phyloP scores from a whole-genome alignment of 2,329 filamentous ascomycete species.

The Cladosporium velox region DNA sequence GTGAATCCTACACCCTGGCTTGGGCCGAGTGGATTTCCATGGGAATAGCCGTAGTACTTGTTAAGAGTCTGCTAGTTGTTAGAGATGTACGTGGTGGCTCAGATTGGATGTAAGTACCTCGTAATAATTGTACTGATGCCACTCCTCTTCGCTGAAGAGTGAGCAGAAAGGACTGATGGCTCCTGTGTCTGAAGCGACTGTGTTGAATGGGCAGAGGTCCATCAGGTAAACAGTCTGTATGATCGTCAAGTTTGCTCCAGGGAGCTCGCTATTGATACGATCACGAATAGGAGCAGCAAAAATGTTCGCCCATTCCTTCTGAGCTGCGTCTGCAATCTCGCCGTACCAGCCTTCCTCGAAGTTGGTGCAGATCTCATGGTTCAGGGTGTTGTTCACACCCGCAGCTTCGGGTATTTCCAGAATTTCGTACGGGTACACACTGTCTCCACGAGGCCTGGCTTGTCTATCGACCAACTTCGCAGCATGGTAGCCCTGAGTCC shows the following conservation, averaged over 20 bases:
- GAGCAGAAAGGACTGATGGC: slow-evolving; percentile 70
- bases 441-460: slow-evolving; percentile 39
- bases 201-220: slow-evolving; percentile 86
- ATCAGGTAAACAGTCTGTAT: slow-evolving; percentile 71
- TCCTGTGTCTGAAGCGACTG: slow-evolving; percentile 63
- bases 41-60: slow-evolving; percentile 82
- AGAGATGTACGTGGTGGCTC: neutral
- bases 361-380: slow-evolving; percentile 68
- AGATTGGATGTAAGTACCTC: slow-evolving; percentile 28
- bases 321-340: slow-evolving; percentile 52
- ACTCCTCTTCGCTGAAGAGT: slow-evolving; percentile 77
- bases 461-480: slow-evolving; percentile 50
- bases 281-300: slow-evolving; percentile 69
- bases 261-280: slow-evolving; percentile 69
- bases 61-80: slow-evolving; percentile 59
- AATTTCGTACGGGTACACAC: slow-evolving; percentile 56
- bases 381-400: slow-evolving; percentile 77
- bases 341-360: slow-evolving; percentile 65
- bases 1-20: slow-evolving; percentile 86
- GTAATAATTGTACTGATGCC: slow-evolving; percentile 78
- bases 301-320: slow-evolving; percentile 59
- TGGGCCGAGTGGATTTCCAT: slow-evolving; percentile 75
- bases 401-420: slow-evolving; percentile 69
- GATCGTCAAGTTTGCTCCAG: slow-evolving; percentile 64
- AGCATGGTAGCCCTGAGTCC: slow-evolving; percentile 70